Base-by-base conservation (phyloP, 306 rosid genomes). In the Potentilla sterilis region DNA sequence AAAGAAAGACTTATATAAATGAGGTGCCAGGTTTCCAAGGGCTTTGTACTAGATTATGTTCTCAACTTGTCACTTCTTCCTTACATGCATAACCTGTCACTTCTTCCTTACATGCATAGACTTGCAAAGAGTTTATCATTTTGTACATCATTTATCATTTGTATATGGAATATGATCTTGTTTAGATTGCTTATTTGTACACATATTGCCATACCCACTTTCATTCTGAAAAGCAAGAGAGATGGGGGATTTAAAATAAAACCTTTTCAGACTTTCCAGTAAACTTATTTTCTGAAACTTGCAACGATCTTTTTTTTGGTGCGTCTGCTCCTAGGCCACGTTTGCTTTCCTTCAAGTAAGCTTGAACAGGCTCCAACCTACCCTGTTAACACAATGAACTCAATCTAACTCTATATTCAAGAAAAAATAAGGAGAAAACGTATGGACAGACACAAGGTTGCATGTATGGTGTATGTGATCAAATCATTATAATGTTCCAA, bases 271-370 rank as follows among this genome's bases (percentile, higher is more conserved):
- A 32, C 43, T 32, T 47, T 70, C 74, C 16, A 16, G 43, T 70
- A 32, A 18, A 70, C 37, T 47, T 42, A 49, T 28, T 70, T 32
- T 70, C 74, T 32, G 74, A 70, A 48, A 48, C 61, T 38, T 21
- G 59, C 14, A 46, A 47, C 28, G 35, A 18, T 48, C n/a, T 48
- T 9, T 70, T 47, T 18, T 35, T 32, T 48, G 61, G 51, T 28
- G 74, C n/a, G 49, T 35, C 62, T 19, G 63, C 75, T 51, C 75
- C 75, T 34, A 51, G 0, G 44, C 74, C 74, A 34, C 61, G 74
- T 70, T 48, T 70, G 43, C 35, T 32, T 40, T 70, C 61, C 61
- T 48, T 70, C 74, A 16, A 48, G 74, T 71, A 52, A 71, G 75
- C 48, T 71, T 51, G 47, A 24, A 37, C 35, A n/a, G 64, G 75